Conservation (phyloP, 257 asterid genomes). For the Fraxinus quadrangulata region DNA sequence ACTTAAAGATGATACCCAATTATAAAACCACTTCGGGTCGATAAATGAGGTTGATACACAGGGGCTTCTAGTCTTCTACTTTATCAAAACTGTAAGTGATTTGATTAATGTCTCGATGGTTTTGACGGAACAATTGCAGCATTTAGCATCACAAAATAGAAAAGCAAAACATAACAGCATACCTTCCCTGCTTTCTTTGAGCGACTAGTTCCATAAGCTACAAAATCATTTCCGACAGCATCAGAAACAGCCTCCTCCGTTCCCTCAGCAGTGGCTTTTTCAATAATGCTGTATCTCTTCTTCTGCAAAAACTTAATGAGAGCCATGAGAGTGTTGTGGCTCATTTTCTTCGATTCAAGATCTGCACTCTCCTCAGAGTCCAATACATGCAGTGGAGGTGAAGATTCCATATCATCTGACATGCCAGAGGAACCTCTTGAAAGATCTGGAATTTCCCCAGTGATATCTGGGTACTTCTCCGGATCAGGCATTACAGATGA, state of each 20-base stretch:
- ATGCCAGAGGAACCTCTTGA: conserved; percentile 87
- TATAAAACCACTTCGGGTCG: not conserved
- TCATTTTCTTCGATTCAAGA: conserved; percentile 85
- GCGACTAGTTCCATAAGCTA: conserved; percentile 65
- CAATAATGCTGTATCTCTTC: conserved; percentile 72
- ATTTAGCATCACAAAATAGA: conserved; percentile 5
- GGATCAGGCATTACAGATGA: conserved; percentile 83
- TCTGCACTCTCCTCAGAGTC: conserved; percentile 72
- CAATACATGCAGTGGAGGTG: conserved; percentile 42
- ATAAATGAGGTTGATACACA: not conserved
- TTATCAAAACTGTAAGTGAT: not conserved
- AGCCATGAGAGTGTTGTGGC: conserved; percentile 95
- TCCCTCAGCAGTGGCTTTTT: conserved; percentile 96
- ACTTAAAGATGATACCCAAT: not conserved
- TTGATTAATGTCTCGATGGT: conserved; percentile 6
- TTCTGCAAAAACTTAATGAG: conserved; percentile 91
- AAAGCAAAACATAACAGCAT: conserved; percentile 29
- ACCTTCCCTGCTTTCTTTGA: conserved; percentile 70
- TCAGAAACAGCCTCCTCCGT: conserved; percentile 98
- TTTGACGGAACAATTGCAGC: not conserved
- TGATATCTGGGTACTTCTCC: conserved; percentile 63
- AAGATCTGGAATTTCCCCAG: conserved; percentile 65
- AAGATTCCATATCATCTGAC: conserved; percentile 82
- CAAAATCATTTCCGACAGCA: conserved; percentile 80
- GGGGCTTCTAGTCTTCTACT: not conserved